Percentiles rank a stretch among this genome's conserved stretches.
These are phyloP conservation scores for Hypoxylon trugodes DNA, from an alignment of 495 filamentous ascomycete genomes.

Conservation along the genomic window DNA sequence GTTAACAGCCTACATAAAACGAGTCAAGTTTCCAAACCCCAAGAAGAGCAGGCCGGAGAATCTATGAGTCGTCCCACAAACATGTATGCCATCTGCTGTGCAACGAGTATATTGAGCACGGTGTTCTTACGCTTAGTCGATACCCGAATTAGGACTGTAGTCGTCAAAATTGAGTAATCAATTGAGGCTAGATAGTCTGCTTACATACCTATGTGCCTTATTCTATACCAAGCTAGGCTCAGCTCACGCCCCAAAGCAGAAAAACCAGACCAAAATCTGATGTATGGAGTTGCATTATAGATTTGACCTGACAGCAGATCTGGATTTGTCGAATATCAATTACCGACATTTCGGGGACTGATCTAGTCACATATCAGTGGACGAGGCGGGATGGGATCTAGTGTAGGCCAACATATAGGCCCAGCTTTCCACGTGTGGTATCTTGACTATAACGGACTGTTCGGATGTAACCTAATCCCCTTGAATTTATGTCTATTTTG, in stretches of 20 bases:
- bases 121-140: conserved; percentile 15
- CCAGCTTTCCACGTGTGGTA: background rate
- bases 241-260: background rate
- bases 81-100: background rate
- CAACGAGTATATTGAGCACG: background rate
- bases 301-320: conserved; percentile 1
- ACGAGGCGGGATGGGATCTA: background rate
- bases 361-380: background rate
- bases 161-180: conserved; percentile 8
- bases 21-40: no score
- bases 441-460: background rate
- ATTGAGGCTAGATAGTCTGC: background rate
- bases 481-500: no score
- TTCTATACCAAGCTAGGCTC: background rate
- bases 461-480: background rate
- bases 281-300: conserved; percentile 18
- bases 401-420: background rate
- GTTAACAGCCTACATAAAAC: no score
- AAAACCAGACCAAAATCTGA: background rate
- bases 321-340: background rate
- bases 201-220: background rate
- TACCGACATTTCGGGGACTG: background rate
- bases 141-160: background rate
- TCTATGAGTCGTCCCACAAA: no score
- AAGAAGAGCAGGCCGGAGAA: no score